These are phyloP conservation scores for Atractiella rhizophila DNA, from an alignment of 768 basidiomycete genomes.

Conservation along the genomic window DNA sequence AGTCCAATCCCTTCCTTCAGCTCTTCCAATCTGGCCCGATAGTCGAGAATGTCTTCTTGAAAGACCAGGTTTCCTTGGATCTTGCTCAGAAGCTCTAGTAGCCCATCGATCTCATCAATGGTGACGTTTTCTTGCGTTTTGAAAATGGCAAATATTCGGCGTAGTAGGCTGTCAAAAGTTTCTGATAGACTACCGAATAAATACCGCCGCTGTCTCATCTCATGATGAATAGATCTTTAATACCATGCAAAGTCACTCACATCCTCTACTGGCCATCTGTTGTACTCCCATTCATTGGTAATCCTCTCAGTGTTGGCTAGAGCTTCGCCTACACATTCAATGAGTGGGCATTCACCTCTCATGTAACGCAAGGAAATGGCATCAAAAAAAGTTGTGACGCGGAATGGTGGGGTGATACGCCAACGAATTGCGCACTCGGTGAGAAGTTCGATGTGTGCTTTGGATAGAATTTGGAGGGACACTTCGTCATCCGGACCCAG, in stretches of 20 bases:
- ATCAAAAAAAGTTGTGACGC: conserved; percentile 55
- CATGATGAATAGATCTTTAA: neutral
- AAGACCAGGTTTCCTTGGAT: conserved; percentile 11
- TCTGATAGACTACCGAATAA: conserved; percentile 27
- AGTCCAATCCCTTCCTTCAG: conserved; percentile 9
- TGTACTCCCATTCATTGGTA: conserved; percentile 39
- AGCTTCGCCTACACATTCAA: conserved; percentile 85
- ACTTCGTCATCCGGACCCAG: conserved; percentile 90
- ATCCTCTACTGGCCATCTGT: conserved; percentile 56
- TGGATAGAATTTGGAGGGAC: conserved; percentile 64
- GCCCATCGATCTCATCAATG: conserved; percentile 40
- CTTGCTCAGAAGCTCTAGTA: conserved; percentile 18
- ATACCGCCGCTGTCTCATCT: conserved; percentile 9
- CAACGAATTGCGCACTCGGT: conserved; percentile 70
- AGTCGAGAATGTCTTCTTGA: conserved; percentile 6
- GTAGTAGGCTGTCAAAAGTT: conserved; percentile 66
- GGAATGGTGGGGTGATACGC: conserved; percentile 58
- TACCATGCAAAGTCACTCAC: conserved; percentile 42
- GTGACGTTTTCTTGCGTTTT: conserved; percentile 51
- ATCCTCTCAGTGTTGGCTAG: conserved; percentile 45
- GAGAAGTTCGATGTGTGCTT: conserved; percentile 51
- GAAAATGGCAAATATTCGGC: conserved; percentile 57
- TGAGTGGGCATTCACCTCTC: conserved; percentile 53
- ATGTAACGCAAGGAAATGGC: conserved; percentile 68
- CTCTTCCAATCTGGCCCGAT: conserved; percentile 2